phyloP scores from a whole-genome alignment of 164 flowering plant species.

The Stephania yunnanensis region DNA sequence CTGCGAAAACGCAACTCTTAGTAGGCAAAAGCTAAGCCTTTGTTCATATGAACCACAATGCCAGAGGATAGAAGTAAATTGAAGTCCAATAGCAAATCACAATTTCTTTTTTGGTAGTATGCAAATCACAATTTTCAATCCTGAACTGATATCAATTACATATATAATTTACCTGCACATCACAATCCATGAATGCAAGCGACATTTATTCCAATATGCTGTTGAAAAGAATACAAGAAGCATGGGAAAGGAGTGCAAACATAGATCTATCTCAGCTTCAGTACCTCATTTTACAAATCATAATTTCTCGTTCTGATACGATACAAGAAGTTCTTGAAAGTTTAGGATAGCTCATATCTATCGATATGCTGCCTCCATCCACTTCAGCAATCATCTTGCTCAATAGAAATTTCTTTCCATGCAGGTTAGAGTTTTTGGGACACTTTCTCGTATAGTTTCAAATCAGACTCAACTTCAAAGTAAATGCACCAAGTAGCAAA shows the following conservation, averaged over 20 bases:
- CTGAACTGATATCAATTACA: not conserved
- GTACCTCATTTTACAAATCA: not conserved
- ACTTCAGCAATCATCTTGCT: not conserved
- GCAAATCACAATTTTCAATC: too few relatives aligned
- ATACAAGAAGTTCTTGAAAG: not conserved
- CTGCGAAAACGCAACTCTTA: constrained; percentile 28
- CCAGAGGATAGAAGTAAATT: not conserved
- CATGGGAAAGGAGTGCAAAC: not conserved
- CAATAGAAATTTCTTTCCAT: not conserved
- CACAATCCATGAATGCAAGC: not conserved
- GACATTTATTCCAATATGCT: not conserved
- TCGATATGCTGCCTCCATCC: not conserved
- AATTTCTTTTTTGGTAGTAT: too few relatives aligned
- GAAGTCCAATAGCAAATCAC: too few relatives aligned
- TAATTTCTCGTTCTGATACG: not conserved
- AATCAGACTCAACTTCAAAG: not conserved
- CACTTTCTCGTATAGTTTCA: not conserved
- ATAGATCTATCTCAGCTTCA: not conserved
- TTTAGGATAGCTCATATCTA: not conserved
- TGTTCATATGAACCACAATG: not conserved
- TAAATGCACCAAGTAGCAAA: not conserved
- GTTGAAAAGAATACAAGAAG: not conserved
- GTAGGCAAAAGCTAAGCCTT: not conserved
- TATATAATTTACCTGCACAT: not conserved
- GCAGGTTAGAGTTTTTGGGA: not conserved